Evolutionary conservation across 306 rosid species (phyloP), one percentile per base, ranked within the genome.

Genomic region (Gastrolobium villosum): DNA sequence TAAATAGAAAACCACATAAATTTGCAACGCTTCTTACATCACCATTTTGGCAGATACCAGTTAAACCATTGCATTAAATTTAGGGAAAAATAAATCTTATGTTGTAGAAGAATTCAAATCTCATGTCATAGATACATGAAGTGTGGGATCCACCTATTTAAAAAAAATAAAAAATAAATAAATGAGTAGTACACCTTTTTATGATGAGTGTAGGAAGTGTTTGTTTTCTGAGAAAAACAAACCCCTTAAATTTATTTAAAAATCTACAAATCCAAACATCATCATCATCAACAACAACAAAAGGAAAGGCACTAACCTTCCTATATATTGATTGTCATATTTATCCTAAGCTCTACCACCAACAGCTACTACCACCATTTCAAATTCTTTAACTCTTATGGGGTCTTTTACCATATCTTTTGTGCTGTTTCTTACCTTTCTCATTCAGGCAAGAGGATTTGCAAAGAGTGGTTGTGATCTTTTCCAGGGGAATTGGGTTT

Each of bases 401-500:
- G 84, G 56, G 31, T 50, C 59, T 57, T 48, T 31, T 55, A 64
- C 55, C 65, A 13, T 73, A 32, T 56, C 36, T 15, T 2, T 28
- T 55, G 65, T 74, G 10, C 13, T 75, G 30, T 31, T 74, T 11
- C 31, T 79, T 39, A 4, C 57, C 54, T 81, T 78, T 54, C 10
- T 74, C 72, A 35, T 60, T 65, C 79, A 13, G 48, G 9, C 39
- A 10, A 15, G 0, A 54, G 20, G 4, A n/a, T 56, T 37, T 59
- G 63, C 35, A 46, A 31, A 60, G 34, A 76, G 46, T 26, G 85
- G 45, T 10, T 93, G 98, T 53, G 81, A 93, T 64, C 46, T 84
- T 65, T 93, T 77, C 60, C 10, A 74, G 3, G 98, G 98, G 5
- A 83, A 6, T 0, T 94, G 98, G 98, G 85, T 88, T 8, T 45